These are phyloP conservation scores for Beauveria sp. DNA, from an alignment of 2,329 filamentous ascomycete species.

Conservation along the genomic window DNA sequence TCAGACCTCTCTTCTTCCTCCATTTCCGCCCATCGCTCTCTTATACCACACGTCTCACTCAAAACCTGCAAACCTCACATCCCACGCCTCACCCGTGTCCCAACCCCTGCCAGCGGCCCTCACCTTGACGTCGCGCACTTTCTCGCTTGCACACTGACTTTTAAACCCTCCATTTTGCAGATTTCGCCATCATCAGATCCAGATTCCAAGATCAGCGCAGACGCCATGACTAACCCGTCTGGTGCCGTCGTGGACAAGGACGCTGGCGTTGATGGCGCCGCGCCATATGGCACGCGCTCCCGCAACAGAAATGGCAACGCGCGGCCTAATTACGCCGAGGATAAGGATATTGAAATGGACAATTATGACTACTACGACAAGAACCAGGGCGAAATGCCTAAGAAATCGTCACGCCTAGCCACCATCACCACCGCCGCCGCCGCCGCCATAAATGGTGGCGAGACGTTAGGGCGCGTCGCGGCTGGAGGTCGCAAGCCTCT, in stretches of 20 bases:
- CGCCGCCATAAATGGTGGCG: slow-evolving; percentile 24
- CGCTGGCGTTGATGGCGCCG: slow-evolving; percentile 43
- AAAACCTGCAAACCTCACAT: slow-evolving; percentile 1
- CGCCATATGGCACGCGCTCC: slow-evolving; percentile 85
- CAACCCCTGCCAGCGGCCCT: neutral
- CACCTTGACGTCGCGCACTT: neutral
- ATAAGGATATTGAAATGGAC: slow-evolving; percentile 83
- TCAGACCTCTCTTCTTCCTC: slow-evolving; percentile 16
- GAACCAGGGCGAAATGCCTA: slow-evolving; percentile 44
- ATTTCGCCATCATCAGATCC: slow-evolving; percentile 27
- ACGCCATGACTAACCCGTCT: slow-evolving; percentile 40
- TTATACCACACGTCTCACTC: slow-evolving; percentile 2
- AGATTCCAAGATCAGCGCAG: slow-evolving; percentile 25
- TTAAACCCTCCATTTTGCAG: slow-evolving; percentile 18
- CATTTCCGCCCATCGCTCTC: slow-evolving; percentile 2
- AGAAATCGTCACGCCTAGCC: slow-evolving; percentile 47
- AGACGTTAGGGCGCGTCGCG: slow-evolving; percentile 21
- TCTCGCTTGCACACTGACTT: neutral
- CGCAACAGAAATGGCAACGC: slow-evolving; percentile 75
- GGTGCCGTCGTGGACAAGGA: slow-evolving; percentile 40
- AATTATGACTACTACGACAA: slow-evolving; percentile 61
- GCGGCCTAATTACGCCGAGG: slow-evolving; percentile 92
- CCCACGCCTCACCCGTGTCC: neutral
- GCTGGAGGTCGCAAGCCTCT: slow-evolving; percentile 32
- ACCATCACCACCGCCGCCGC: slow-evolving; percentile 20